Base-by-base conservation (phyloP, 352 stramenopile genomes). In the Phytophthora crassamura region DNA sequence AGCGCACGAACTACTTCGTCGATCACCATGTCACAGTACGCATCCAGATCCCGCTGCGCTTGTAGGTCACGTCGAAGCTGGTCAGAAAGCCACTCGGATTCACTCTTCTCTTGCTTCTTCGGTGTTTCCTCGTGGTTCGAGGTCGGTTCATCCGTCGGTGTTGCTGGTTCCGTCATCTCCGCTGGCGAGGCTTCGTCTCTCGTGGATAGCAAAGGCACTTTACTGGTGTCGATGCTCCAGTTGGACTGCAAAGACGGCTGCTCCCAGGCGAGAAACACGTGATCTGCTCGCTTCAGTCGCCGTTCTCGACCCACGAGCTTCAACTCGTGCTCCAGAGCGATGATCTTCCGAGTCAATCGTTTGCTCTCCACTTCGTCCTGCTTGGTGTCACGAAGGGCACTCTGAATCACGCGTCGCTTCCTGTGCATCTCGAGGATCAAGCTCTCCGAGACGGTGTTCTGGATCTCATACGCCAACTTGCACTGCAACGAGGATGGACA, bases 401-500 rank as follows among this genome's bases (percentile, higher is more conserved):
- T 75, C 47, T 91, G 77, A 39, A 91, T 89, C 28, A 88, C 66
- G 18, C 80, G 68, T 14, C 80, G 79, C 60, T 90, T 91, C 54
- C 79, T 86, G 70, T 91, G 83, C 75, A 90, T 90, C 46, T 91
- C 80, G 11, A 79, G 57, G 30, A 87, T 54, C 20, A 91, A 64
- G n/a, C 75, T 58, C 8, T 77, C 70, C 18, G 62, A 59, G 1
- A 77, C 64, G 11, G 82, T 64, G 40, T 67, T 58, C 64, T 84
- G 79, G 18, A 89, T 55, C 7, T 73, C 63, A 43, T 82, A 81
- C n/a, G 57, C 69, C 14, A 90, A 63, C 43, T 91, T 91, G 35
- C 78, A 91, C 83, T 91, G 56, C 0, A 3, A 1, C n/a, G n/a
- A n/a, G n/a, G n/a, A n/a, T n/a, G n/a, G 25, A 43, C 7, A 50